These are phyloP conservation scores for Paramyrothecium sp. DNA, from an alignment of 2,329 filamentous ascomycete species.

Conservation along the genomic window DNA sequence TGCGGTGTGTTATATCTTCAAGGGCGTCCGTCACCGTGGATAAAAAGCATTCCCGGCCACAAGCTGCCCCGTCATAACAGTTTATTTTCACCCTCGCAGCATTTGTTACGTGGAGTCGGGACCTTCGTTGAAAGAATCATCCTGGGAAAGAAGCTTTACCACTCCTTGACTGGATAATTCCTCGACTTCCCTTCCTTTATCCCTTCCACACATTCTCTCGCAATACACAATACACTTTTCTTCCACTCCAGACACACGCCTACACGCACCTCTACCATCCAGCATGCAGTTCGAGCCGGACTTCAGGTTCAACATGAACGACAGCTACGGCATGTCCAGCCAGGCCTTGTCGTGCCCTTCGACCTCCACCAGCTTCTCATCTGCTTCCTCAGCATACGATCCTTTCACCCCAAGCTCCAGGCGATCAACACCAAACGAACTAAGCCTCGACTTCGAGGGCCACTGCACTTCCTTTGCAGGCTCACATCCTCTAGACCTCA, in stretches of 20 bases:
- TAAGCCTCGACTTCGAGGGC: slow-evolving; percentile 35
- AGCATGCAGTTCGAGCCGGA: slow-evolving; percentile 38
- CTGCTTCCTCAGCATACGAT: slow-evolving; percentile 38
- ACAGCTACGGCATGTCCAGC: slow-evolving; percentile 35
- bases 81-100: neutral
- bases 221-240: too few species aligned
- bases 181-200: slow-evolving; percentile 2
- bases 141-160: slow-evolving; percentile 13
- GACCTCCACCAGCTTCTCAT: slow-evolving; percentile 36
- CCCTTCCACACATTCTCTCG: slow-evolving; percentile 2
- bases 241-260: too few species aligned
- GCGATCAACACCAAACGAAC: slow-evolving; percentile 40
- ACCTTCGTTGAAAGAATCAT: neutral
- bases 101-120: neutral
- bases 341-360: slow-evolving; percentile 34
- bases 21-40: slow-evolving; percentile 30
- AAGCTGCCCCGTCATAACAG: slow-evolving; percentile 12
- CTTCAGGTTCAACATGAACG: slow-evolving; percentile 37
- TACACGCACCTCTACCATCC: slow-evolving; percentile 5
- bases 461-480: slow-evolving; percentile 21
- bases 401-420: slow-evolving; percentile 43
- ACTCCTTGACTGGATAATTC: slow-evolving; percentile 7
- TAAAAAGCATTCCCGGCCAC: slow-evolving; percentile 33
- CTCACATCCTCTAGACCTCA: slow-evolving; percentile 29
- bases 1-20: slow-evolving; percentile 37